Percentiles rank a stretch among this genome's conserved stretches.
phyloP scores from a whole-genome alignment of 805 yeast species.

The Yamadazyma sp. region DNA sequence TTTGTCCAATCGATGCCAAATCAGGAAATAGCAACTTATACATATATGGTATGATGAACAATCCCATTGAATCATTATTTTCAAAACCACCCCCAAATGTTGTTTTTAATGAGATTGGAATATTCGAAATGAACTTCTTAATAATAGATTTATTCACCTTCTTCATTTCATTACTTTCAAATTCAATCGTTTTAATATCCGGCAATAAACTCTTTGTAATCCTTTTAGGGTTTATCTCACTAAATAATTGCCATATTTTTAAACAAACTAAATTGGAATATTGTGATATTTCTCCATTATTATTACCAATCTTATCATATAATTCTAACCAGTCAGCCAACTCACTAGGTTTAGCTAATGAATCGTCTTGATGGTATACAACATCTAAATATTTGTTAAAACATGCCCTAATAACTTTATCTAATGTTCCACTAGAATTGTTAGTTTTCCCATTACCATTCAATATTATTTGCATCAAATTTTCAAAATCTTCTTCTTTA shows the following conservation, averaged over 20 bases:
- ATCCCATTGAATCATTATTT: conserved; percentile 21
- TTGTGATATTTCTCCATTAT: conserved; percentile 32
- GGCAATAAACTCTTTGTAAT: conserved; percentile 23
- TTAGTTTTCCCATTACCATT: conserved; percentile 32
- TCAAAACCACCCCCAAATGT: conserved; percentile 26
- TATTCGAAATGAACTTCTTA: conserved; percentile 24
- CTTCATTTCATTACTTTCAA: conserved; percentile 35
- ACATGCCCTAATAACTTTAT: conserved; percentile 68
- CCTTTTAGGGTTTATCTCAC: conserved; percentile 47
- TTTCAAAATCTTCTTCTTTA: conserved; percentile 46
- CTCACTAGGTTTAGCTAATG: conserved; percentile 53
- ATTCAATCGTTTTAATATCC: conserved; percentile 31
- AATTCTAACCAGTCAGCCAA: conserved; percentile 77
- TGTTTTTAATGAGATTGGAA: conserved; percentile 25
- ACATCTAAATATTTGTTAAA: conserved; percentile 62
- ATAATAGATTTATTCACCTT: conserved; percentile 31
- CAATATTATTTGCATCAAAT: conserved; percentile 45
- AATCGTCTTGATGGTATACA: conserved; percentile 59
- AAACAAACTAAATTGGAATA: conserved; percentile 58
- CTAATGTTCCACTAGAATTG: conserved; percentile 43
- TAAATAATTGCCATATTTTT: conserved; percentile 62
- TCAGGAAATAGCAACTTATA: conserved; percentile 30
- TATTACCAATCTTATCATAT: conserved; percentile 52
- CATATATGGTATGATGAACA: conserved; percentile 34
- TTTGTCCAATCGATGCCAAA: conserved; percentile 12